These are phyloP conservation scores for Pseudopyricularia javanii DNA, from an alignment of 2,329 filamentous ascomycete species.

Conservation along the genomic window DNA sequence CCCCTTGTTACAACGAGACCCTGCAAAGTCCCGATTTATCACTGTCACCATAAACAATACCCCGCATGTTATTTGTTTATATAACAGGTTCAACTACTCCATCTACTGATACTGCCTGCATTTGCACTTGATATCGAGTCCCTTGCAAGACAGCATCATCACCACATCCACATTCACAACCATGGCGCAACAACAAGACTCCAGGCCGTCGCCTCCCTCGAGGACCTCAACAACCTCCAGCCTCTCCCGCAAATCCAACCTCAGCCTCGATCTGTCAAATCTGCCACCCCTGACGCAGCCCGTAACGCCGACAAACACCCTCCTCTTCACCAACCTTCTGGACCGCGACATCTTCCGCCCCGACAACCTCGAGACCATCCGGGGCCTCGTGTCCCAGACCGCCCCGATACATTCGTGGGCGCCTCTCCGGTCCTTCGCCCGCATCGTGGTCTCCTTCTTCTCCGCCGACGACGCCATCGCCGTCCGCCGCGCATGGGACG, in stretches of 20 bases:
- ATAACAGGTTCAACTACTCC: too few species aligned
- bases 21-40: too few species aligned
- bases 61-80: too few species aligned
- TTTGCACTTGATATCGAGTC: too few species aligned
- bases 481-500: slow-evolving; percentile 63
- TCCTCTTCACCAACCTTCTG: slow-evolving; percentile 71
- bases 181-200: slow-evolving; percentile 9
- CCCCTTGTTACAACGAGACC: too few species aligned
- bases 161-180: slow-evolving; percentile 1
- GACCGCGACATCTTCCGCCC: slow-evolving; percentile 62
- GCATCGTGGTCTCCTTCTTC: slow-evolving; percentile 71
- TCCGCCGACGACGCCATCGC: slow-evolving; percentile 55
- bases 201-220: slow-evolving; percentile 16
- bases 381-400: slow-evolving; percentile 55
- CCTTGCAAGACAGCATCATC: neutral
- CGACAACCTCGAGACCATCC: slow-evolving; percentile 62
- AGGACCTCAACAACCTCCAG: slow-evolving; percentile 33
- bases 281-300: slow-evolving; percentile 58
- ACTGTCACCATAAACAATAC: too few species aligned
- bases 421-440: slow-evolving; percentile 70
- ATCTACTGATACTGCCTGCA: too few species aligned
- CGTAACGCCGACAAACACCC: slow-evolving; percentile 69
- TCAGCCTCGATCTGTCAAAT: slow-evolving; percentile 63
- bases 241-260: slow-evolving; percentile 31
- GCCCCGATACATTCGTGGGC: slow-evolving; percentile 67